Percentiles rank a stretch among this genome's conserved stretches.
Conservation (phyloP, 257 asterid species). For the Salvia splendens region DNA sequence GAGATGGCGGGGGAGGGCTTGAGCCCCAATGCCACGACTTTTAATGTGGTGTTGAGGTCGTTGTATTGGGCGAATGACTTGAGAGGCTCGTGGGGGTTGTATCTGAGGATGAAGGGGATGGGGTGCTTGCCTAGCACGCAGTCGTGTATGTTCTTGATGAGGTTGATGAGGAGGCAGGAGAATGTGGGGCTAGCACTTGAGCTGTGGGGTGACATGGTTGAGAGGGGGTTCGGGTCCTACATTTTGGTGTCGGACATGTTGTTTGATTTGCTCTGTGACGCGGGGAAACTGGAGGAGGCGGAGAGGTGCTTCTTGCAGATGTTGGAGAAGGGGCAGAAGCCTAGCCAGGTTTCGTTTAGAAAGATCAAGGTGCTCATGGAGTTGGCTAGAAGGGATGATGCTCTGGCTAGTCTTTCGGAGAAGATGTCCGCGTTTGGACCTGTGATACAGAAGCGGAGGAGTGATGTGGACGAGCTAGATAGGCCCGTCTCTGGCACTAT, state of each 20-base stretch:
- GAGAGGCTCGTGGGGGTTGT: constrained; percentile 68
- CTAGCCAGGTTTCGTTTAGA: constrained; percentile 72
- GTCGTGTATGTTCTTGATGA: constrained; percentile 83
- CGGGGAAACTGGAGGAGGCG: constrained; percentile 75
- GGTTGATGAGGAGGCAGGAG: constrained; percentile 77
- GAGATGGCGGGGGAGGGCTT: constrained; percentile 73
- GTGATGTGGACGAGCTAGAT: constrained; percentile 44
- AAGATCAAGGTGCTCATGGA: constrained; percentile 94
- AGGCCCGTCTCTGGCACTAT: constrained; percentile 43
- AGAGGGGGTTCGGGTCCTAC: constrained; percentile 79
- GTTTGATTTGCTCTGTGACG: constrained; percentile 74
- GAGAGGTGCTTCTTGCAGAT: constrained; percentile 91
- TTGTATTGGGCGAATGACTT: constrained; percentile 71
- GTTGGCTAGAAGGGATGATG: constrained; percentile 60
- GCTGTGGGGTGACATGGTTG: constrained; percentile 90
- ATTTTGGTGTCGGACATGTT: constrained; percentile 72
- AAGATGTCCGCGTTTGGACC: constrained; percentile 75
- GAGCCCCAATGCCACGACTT: constrained; percentile 83
- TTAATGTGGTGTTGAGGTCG: constrained; percentile 75
- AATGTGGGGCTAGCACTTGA: constrained; percentile 68
- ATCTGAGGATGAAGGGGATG: constrained; percentile 64
- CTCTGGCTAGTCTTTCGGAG: constrained; percentile 49
- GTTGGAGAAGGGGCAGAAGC: constrained; percentile 85
- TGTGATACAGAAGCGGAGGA: constrained; percentile 26
- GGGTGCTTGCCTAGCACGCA: constrained; percentile 79